These are phyloP conservation scores for Rhytidhysteron rufulum DNA, from an alignment of 2,329 filamentous ascomycete species.

Conservation along the genomic window DNA sequence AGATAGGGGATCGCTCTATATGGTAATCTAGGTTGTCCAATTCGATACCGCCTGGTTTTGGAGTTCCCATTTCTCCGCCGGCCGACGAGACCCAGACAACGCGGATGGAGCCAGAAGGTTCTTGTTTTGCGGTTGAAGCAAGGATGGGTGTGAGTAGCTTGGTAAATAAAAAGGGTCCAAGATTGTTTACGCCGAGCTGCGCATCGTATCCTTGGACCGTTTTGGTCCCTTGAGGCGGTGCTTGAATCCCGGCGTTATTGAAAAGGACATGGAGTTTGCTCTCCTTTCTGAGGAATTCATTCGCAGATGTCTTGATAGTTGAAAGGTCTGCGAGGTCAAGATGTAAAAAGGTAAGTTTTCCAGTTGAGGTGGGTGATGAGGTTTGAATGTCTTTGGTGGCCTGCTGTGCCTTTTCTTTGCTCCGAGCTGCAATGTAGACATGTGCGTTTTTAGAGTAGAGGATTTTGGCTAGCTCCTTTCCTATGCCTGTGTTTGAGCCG, in stretches of 20 bases:
- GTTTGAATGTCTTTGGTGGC: slow-evolving; percentile 44
- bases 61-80: not conserved
- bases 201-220: slow-evolving; percentile 11
- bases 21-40: slow-evolving; percentile 16
- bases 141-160: slow-evolving; percentile 32
- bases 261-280: slow-evolving; percentile 35
- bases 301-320: slow-evolving; percentile 34
- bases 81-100: slow-evolving; percentile 27
- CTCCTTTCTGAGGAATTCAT: slow-evolving; percentile 31
- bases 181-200: slow-evolving; percentile 34
- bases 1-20: slow-evolving; percentile 1
- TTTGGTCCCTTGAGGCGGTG: slow-evolving; percentile 12
- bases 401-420: slow-evolving; percentile 37
- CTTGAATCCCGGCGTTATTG: slow-evolving; percentile 22
- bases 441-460: slow-evolving; percentile 52
- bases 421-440: slow-evolving; percentile 51
- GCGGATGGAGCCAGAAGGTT: slow-evolving; percentile 18
- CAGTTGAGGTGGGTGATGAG: slow-evolving; percentile 26
- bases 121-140: slow-evolving; percentile 17
- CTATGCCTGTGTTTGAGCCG: slow-evolving; percentile 43
- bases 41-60: slow-evolving; percentile 11
- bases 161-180: slow-evolving; percentile 36
- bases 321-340: slow-evolving; percentile 38
- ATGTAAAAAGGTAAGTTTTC: slow-evolving; percentile 9
- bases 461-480: slow-evolving; percentile 49